A percentile compares a stretch with the other conserved stretches of the same genome.
Evolutionary conservation across 2,329 filamentous ascomycete species (phyloP).

Genomic region (Hypoxylon sp.): DNA sequence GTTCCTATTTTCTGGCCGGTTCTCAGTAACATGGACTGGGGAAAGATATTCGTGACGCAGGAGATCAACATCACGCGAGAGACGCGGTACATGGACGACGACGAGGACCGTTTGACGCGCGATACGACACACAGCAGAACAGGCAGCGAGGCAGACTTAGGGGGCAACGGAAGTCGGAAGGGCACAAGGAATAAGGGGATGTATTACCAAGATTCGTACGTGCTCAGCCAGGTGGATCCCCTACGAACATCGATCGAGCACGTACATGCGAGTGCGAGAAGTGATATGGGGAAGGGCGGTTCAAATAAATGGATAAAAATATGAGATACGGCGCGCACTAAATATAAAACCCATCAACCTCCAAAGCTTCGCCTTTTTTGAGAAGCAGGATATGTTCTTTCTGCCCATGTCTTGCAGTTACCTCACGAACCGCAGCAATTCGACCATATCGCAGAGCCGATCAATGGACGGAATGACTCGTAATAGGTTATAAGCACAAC

Average conservation of each 20-base stretch:
- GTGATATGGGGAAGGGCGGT: conserved; percentile 32
- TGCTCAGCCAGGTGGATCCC: conserved; percentile 44
- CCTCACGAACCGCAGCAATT: not conserved
- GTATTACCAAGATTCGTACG: conserved; percentile 44
- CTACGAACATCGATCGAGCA: conserved; percentile 35
- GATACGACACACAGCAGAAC: conserved; percentile 37
- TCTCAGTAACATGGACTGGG: conserved; percentile 42
- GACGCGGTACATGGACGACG: conserved; percentile 45
- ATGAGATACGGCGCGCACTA: conserved; percentile 28
- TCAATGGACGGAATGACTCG: not conserved
- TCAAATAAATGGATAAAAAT: conserved; percentile 44
- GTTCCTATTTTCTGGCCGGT: conserved; percentile 52
- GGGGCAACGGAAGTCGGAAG: conserved; percentile 8
- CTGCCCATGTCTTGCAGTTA: not conserved
- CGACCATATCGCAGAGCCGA: not conserved
- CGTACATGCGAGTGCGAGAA: conserved; percentile 33
- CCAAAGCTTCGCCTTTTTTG: not conserved
- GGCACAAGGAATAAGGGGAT: conserved; percentile 28
- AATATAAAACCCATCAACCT: conserved; percentile 7
- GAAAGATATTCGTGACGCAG: conserved; percentile 50
- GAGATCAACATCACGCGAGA: conserved; percentile 49
- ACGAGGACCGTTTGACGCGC: conserved; percentile 42
- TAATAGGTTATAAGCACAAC: not conserved
- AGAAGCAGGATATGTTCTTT: not conserved
- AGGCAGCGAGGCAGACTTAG: conserved; percentile 44